Base-by-base conservation (phyloP, 2,329 filamentous ascomycete species). In the Colletotrichum sp. region DNA sequence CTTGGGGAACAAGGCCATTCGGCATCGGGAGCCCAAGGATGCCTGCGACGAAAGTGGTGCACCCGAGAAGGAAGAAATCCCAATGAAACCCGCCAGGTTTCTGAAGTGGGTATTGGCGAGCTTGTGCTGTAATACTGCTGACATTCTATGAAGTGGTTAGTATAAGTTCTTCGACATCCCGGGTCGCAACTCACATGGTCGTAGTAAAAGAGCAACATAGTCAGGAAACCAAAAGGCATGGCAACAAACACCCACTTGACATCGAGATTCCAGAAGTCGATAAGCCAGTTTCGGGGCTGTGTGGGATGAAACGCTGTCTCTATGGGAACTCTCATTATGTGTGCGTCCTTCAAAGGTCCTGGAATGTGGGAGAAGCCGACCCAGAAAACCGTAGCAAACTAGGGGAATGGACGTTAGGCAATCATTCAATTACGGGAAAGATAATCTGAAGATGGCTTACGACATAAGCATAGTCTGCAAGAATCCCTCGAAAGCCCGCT, bases 11-110 rank as follows among this genome's bases (percentile, higher is more conserved):
- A 0, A 92, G 84, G 7, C 90, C 90, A 73, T 92, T 92, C 4
- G 90, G 90, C 49, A 91, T 86, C 0, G 90, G 90, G 8, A 92
- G 86, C 4, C 89, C 89, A 13, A 92, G 84, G n/a, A 92, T 86
- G 0, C 89, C 90, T 3, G 87, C 86, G 24, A 91, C 85, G 75
- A 90, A 89, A 3, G 89, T 91, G 0, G 90, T 91, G 75, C 87
- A 86, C 8, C 90, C 90, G 0, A 92, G 85, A 0, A 92, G 85
- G 81, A 91, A 91, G 79, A 91, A 88, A 80, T 92, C 90, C 90
- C 90, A 91, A 80, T 91, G 89, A 79, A 91, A 92, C n/a, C 90
- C 90, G 0, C 89, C 89, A 0, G 90, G 90, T 78, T 92, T 92
- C 69, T 87, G 87, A 13, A 92, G 83, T 0, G 90, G 90, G 64